These are phyloP conservation scores for Monosporascus sp. DNA, from an alignment of 2,329 filamentous ascomycete genomes.

Conservation along the genomic window DNA sequence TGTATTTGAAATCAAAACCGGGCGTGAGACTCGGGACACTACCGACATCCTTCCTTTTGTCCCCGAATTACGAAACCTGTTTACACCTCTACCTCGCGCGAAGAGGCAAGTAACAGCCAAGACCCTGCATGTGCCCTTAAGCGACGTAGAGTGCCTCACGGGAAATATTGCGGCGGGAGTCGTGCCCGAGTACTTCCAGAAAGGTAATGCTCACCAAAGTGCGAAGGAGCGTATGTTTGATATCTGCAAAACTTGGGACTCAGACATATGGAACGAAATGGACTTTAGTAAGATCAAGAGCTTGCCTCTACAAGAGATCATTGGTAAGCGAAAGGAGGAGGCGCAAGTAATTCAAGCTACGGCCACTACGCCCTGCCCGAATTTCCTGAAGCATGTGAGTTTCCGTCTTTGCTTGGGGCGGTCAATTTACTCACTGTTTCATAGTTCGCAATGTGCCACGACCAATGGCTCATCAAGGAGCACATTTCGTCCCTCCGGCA, in stretches of 20 bases:
- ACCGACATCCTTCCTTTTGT: conserved; percentile 87
- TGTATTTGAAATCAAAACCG: conserved; percentile 70
- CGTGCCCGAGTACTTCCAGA: conserved; percentile 53
- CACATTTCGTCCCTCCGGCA: conserved; percentile 84
- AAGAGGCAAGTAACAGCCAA: conserved; percentile 65
- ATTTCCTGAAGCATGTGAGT: conserved; percentile 84
- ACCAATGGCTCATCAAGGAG: conserved; percentile 94
- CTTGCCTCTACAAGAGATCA: conserved; percentile 71
- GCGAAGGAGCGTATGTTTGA: conserved; percentile 65
- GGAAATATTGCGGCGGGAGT: conserved; percentile 57
- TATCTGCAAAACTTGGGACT: conserved; percentile 69
- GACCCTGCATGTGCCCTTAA: conserved; percentile 63
- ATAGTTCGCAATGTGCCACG: conserved; percentile 90
- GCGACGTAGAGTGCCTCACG: conserved; percentile 81
- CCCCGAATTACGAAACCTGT: conserved; percentile 60
- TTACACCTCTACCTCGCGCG: conserved; percentile 61
- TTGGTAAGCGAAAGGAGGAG: conserved; percentile 64
- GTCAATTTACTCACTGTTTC: conserved; percentile 35
- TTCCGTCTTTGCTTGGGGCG: neutral
- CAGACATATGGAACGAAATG: conserved; percentile 74
- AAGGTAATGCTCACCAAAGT: conserved; percentile 40
- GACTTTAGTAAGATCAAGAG: conserved; percentile 80
- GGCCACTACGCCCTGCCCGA: conserved; percentile 62
- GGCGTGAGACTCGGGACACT: conserved; percentile 64
- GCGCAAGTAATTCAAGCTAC: conserved; percentile 59